Evolutionary conservation across 371 early-diverging fungal species (phyloP).

Genomic region (Mortierella sp.): DNA sequence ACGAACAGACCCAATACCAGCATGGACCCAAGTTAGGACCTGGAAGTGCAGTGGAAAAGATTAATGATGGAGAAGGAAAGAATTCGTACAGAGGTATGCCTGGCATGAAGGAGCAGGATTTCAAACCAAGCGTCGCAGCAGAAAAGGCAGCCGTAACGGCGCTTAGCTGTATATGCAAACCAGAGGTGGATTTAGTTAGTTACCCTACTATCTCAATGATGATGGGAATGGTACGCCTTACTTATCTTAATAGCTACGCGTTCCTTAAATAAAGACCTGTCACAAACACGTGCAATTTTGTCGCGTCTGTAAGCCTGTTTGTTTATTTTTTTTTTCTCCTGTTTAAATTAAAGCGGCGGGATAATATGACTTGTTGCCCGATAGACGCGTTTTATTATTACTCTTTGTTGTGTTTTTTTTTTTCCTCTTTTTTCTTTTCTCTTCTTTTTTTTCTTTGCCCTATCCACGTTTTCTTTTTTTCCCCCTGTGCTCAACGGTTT

Average conservation of each 20-base stretch:
- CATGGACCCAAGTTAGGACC: conserved; percentile 44
- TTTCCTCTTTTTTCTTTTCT: not conserved
- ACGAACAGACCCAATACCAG: conserved; percentile 33
- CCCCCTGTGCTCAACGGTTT: not conserved
- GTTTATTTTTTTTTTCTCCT: conserved; percentile 7
- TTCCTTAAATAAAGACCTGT: no score
- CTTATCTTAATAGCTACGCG: no score
- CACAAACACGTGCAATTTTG: not conserved
- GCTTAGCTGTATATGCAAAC: not conserved
- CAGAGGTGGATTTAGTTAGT: not conserved
- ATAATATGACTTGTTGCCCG: not conserved
- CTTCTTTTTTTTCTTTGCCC: conserved; percentile 15
- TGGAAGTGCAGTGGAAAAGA: conserved; percentile 28
- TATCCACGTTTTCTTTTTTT: conserved; percentile 4
- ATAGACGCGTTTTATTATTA: conserved; percentile 8
- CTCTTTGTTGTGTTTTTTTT: conserved; percentile 6
- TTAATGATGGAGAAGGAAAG: conserved; percentile 24
- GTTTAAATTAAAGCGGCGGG: no score
- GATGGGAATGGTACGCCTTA: not conserved
- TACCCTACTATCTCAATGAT: not conserved
- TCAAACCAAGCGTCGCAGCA: not conserved
- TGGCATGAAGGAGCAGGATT: conserved; percentile 46
- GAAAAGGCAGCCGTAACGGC: not conserved
- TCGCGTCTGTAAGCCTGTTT: conserved; percentile 6
- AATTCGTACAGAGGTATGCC: conserved; percentile 27